phyloP scores from a whole-genome alignment of 441 rosid genomes.

The Isatis lusitanica region DNA sequence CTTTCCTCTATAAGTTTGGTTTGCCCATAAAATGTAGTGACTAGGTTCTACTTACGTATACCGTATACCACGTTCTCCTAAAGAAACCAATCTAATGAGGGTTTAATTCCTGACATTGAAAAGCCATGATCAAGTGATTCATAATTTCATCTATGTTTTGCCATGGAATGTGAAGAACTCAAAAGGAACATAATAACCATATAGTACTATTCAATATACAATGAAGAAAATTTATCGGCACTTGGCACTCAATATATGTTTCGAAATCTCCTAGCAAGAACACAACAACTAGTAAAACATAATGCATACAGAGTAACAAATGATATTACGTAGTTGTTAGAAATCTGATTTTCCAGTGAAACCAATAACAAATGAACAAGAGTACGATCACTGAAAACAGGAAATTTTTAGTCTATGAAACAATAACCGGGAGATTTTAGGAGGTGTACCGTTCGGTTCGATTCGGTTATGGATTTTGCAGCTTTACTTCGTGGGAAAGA shows the following conservation, averaged over 20 bases:
- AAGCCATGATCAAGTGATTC: neutral
- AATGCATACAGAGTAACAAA: neutral
- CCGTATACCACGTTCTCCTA: too few species aligned
- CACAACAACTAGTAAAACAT: neutral
- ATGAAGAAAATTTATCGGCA: neutral
- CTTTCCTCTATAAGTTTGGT: too few species aligned
- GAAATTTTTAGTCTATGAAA: neutral
- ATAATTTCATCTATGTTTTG: neutral
- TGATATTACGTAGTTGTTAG: neutral
- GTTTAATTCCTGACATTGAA: too few species aligned
- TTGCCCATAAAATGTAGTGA: too few species aligned
- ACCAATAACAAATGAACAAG: neutral
- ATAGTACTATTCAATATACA: neutral
- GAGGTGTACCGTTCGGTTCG: constrained; percentile 24
- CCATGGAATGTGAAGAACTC: neutral
- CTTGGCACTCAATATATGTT: neutral
- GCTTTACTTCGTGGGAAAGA: constrained; percentile 9
- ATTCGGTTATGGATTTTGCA: constrained; percentile 5
- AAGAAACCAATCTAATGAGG: too few species aligned
- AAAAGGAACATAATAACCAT: neutral
- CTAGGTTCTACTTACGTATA: too few species aligned
- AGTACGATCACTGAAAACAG: neutral
- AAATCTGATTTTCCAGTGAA: neutral
- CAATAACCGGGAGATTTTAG: constrained; percentile 9
- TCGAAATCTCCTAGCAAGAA: neutral